Evolutionary conservation across 2,329 filamentous ascomycete genomes (phyloP).

Genomic region (Talaromyces amestolkiae): DNA sequence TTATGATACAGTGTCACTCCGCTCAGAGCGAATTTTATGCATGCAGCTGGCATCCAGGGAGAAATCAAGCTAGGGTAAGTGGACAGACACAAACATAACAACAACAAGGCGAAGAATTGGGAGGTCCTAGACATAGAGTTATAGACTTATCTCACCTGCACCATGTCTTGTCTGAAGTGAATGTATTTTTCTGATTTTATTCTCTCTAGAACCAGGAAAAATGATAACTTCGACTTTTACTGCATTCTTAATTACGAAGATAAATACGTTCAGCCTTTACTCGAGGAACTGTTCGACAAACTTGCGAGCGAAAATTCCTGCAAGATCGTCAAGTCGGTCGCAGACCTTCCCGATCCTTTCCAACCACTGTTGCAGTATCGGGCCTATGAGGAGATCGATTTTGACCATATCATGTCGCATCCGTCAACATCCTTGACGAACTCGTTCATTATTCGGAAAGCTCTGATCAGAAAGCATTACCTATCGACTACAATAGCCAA

Average conservation of each 20-base stretch:
- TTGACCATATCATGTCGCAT: slow-evolving; percentile 67
- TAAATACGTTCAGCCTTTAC: slow-evolving; percentile 81
- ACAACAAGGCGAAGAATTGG: slow-evolving; percentile 23
- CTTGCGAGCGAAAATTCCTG: slow-evolving; percentile 57
- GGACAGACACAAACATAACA: slow-evolving; percentile 19
- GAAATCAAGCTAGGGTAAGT: slow-evolving; percentile 80
- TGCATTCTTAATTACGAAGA: slow-evolving; percentile 83
- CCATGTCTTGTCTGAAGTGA: slow-evolving; percentile 5
- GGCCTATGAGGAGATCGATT: slow-evolving; percentile 84
- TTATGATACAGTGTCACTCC: slow-evolving; percentile 69
- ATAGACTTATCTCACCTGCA: slow-evolving; percentile 14
- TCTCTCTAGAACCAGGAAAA: slow-evolving; percentile 34
- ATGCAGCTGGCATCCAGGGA: slow-evolving; percentile 62
- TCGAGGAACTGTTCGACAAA: slow-evolving; percentile 67
- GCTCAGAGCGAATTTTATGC: slow-evolving; percentile 89
- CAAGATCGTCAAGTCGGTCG: slow-evolving; percentile 54
- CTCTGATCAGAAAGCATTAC: slow-evolving; percentile 94
- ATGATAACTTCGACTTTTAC: slow-evolving; percentile 53
- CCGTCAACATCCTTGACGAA: slow-evolving; percentile 68
- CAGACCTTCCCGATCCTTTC: slow-evolving; percentile 47
- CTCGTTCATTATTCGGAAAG: slow-evolving; percentile 93
- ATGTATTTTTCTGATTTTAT: slow-evolving; percentile 20
- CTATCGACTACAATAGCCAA: slow-evolving; percentile 77
- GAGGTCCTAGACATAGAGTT: slow-evolving; percentile 18
- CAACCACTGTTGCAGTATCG: slow-evolving; percentile 70